phyloP scores from a whole-genome alignment of 2,329 filamentous ascomycete species.

The Trichoderma aggressivum region DNA sequence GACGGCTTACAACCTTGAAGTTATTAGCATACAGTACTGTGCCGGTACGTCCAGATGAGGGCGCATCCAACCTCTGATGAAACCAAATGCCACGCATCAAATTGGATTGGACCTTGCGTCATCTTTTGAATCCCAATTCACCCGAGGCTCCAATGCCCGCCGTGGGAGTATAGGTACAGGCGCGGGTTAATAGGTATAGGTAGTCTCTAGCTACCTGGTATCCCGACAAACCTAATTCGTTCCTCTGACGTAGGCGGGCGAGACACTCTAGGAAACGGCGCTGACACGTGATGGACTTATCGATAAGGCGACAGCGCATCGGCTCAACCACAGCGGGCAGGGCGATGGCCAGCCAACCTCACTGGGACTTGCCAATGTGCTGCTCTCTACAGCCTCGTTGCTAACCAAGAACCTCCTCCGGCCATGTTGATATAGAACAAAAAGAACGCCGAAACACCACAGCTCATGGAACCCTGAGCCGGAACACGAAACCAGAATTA shows the following conservation, averaged over 20 bases:
- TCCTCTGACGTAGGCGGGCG: neutral
- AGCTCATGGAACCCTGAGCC: conserved; percentile 13
- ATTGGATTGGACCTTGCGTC: neutral
- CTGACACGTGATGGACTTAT: conserved; percentile 19
- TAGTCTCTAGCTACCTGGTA: neutral
- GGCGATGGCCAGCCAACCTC: neutral
- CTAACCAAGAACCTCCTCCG: neutral
- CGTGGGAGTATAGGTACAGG: neutral
- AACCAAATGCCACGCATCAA: neutral
- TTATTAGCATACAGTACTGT: neutral
- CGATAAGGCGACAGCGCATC: conserved; percentile 11
- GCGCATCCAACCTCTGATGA: neutral
- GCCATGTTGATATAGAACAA: conserved; percentile 17
- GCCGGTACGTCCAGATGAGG: neutral
- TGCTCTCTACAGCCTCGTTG: neutral
- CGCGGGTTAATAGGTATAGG: no score
- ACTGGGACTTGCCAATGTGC: neutral
- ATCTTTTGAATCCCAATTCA: neutral
- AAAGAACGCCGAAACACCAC: neutral
- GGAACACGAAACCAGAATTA: neutral
- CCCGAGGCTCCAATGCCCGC: neutral
- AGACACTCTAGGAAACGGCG: neutral
- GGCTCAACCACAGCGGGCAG: conserved; percentile 5
- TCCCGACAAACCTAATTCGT: neutral
- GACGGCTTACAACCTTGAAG: neutral